Evolutionary conservation across 257 asterid species (phyloP), one percentile per base, ranked within the genome.

Genomic region (Nicotiana otophora): DNA sequence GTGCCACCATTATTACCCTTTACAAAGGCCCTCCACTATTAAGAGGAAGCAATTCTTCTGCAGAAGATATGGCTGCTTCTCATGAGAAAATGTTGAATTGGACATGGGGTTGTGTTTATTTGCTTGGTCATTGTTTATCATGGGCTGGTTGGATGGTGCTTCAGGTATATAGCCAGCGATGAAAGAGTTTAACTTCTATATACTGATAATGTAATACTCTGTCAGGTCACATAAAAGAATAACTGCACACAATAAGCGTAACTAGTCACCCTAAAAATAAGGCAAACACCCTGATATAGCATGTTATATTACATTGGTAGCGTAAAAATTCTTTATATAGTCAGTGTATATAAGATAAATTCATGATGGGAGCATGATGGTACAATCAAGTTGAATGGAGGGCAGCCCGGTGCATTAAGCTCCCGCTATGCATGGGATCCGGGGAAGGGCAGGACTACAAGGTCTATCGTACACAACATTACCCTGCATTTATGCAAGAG

Each of bases 131-230:
- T 84, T 92, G 97, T 91, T 89, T 95, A 84, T 93, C 97, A 34
- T 94, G 97, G 98, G 97, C 98, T 82, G 97, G 92, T 53, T 93
- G 96, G 97, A 93, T 95, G 97, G 97, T 93, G 70, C 91, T 93
- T 86, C 97, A 94, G 94, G 97, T 91, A 75, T 58, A 19, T 36
- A 16, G 17, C 54, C 16, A 1, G 64, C 2, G 12, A 33, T 6
- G 2, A 3, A 2, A 68, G 54, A 2, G 77, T 69, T 30, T 12
- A 64, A 28, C 42, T 65, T 30, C 0, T 30, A 0, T 30, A 0
- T 0, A 64, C 0, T 14, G 20, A 14, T 19, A 63, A 2, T 0
- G 0, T 62, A 23, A 62, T 2, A 62, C 1, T 10, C 2, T 23
- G 2, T 62, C 69, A 26, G 0, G 2, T 63, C 68, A 62, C 8